Base-by-base conservation (phyloP, 768 basidiomycete genomes). In the Mycena vulgaris region DNA sequence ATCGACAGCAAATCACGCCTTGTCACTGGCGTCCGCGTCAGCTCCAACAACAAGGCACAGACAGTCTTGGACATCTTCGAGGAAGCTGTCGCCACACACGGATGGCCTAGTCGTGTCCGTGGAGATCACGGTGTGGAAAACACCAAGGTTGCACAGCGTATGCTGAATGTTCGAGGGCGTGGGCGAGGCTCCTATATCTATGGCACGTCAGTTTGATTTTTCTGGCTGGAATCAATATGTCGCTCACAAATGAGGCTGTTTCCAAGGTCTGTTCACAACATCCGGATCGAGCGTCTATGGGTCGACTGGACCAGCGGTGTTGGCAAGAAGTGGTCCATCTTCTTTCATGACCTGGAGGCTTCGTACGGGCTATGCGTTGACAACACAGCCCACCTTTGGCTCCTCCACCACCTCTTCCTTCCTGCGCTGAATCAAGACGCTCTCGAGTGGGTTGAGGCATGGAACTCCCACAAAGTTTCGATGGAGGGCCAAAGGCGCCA, bases 281-380 rank as follows among this genome's bases (percentile, higher is more conserved):
- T 37, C 14, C 68, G 68, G 8, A 64, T 70, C n/a, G 78, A 80
- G 53, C 51, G 77, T 0, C 63, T 80, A 3, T 82, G 80, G 80
- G 72, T 55, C 48, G 77, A 82, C 58, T 69, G 79, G 17, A 82
- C 79, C 2, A 5, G 48, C 3, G 75, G 70, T 3, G 71, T 78
- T 33, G 79, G 80, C 2, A 25, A 35, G n/a, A 80, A 78, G 49
- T 82, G 81, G 81, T 73, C 76, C 23, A 53, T 64, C 3, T 80
- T 82, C 53, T 82, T 81, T 61, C 35, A 37, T 14, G 35, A 37
- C 14, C 35, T 37, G 6, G 35, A 37, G 35, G 35, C 14, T 37
- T 7, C 6, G 8, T 14, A 37, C 14, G 35, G 35, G 6, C 14
- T 37, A 14, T 7, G 14, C 35, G 8, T 14, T 14, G 8, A 14